These are phyloP conservation scores for Aureobasidium subglaciale DNA, from an alignment of 2,329 filamentous ascomycete species.

Conservation along the genomic window DNA sequence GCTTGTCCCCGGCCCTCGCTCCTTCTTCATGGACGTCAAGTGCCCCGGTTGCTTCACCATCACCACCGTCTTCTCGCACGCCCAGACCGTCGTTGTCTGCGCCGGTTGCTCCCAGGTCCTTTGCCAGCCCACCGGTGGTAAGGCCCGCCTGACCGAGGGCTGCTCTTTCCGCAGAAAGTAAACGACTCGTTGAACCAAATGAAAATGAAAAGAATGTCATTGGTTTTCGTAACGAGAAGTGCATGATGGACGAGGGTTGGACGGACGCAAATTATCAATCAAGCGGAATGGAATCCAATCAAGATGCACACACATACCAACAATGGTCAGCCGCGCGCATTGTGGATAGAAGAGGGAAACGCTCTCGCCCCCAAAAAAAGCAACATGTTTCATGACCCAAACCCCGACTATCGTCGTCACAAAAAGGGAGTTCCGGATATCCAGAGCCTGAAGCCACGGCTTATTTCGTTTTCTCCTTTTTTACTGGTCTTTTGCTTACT, in stretches of 20 bases:
- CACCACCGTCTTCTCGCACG: slow-evolving; percentile 99
- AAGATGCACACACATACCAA: slow-evolving; percentile 14
- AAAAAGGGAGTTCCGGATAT: slow-evolving; percentile 23
- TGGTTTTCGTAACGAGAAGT: slow-evolving; percentile 16
- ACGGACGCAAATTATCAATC: slow-evolving; percentile 17
- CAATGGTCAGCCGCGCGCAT: slow-evolving; percentile 15
- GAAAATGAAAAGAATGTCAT: slow-evolving; percentile 15
- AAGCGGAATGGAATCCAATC: slow-evolving; percentile 16
- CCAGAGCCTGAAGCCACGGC: slow-evolving; percentile 14
- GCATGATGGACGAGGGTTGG: slow-evolving; percentile 12
- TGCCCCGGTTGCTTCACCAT: slow-evolving; percentile 99
- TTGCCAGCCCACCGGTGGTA: slow-evolving; percentile 98
- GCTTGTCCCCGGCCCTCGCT: slow-evolving; percentile 91
- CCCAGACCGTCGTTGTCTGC: slow-evolving; percentile 99
- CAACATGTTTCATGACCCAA: slow-evolving; percentile 19
- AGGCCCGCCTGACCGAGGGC: slow-evolving; percentile 97
- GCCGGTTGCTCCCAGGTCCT: slow-evolving; percentile 98
- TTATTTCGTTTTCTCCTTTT: slow-evolving; percentile 9
- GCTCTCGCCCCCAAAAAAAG: slow-evolving; percentile 15
- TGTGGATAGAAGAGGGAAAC: slow-evolving; percentile 23
- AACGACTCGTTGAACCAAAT: slow-evolving; percentile 39
- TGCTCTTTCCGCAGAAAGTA: slow-evolving; percentile 99
- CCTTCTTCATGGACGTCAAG: slow-evolving; percentile 99
- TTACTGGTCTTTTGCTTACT: slow-evolving; percentile 14
- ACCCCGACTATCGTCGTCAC: slow-evolving; percentile 12